Conservation (phyloP, 345 rosid species). For the Eucalyptus camaldulensis region DNA sequence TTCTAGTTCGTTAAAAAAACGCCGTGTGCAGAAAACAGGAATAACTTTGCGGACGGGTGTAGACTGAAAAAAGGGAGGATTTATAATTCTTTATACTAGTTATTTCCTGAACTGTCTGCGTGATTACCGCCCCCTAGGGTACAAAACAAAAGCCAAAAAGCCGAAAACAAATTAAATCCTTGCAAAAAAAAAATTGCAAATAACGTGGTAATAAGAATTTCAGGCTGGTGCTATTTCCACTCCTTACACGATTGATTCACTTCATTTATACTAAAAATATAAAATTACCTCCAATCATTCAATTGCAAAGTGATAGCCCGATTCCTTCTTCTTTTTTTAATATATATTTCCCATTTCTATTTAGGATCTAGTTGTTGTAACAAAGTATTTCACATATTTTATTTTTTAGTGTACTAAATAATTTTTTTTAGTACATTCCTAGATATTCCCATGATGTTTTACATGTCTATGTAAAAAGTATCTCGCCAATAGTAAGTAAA, state of each 20-base stretch:
- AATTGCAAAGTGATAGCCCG: not conserved
- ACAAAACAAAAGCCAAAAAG: not conserved
- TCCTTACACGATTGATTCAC: not conserved
- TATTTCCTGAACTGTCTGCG: not conserved
- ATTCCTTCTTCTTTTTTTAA: not conserved
- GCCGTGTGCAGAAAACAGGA: not conserved
- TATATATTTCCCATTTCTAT: not conserved
- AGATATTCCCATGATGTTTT: not conserved
- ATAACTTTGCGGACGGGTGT: not conserved
- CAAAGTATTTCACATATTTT: not conserved
- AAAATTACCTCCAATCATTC: not conserved
- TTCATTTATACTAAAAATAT: not conserved
- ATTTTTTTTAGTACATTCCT: not conserved
- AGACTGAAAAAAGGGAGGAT: fast-evolving
- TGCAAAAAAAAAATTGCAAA: not conserved
- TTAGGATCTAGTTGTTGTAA: not conserved
- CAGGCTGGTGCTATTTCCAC: not conserved
- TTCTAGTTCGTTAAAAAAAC: not conserved
- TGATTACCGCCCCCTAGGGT: not conserved
- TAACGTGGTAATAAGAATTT: not conserved
- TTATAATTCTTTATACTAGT: not conserved
- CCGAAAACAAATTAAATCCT: not conserved
- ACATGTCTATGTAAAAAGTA: not conserved
- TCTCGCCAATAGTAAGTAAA: not conserved
- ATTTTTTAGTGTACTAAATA: not conserved